Evolutionary conservation across 371 early-diverging fungal genomes (phyloP), one percentile per base, ranked within the genome.

Genomic region (Mortierella sp.): DNA sequence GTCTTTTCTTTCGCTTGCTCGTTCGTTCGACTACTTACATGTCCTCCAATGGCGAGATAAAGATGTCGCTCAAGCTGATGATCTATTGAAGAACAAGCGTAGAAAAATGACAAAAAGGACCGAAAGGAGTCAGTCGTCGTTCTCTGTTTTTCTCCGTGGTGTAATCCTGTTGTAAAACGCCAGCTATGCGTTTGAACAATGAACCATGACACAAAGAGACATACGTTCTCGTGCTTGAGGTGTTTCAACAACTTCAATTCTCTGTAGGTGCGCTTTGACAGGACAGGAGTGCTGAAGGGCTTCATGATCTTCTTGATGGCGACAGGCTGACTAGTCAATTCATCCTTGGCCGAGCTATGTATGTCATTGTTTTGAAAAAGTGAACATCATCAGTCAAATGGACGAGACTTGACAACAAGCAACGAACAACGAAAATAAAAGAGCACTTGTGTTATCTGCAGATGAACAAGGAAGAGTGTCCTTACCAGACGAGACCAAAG

Each of bases 231-330:
- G 84, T 97, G 97, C 75, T 90, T 88, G 70, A 98, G 86, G 74
- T 96, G 93, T 82, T 95, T 96, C 73, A 98, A 88, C 72, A 98
- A 90, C 87, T 95, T 95, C 66, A 97, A 88, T 88, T 98, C 98
- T 78, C 98, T 92, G 85, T 95, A 97, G 22, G 97, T 96, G 63
- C 98, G 91, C 88, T 97, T 97, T 29, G 97, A 95, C 41, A 97
- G 88, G 7, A 97, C 95, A n/a, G 96, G 91, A 10, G 96, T 94
- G 73, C 92, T 91, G 88, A 97, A 98, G 7, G 98, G 98, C 76
- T 94, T 95, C 93, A 95, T 93, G 73, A 98, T 96, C 88, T 97
- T 97, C 84, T 98, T 98, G 76, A 98, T 94, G 50, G 98, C 96
- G n/a, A 96, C 97, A 68, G 92, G 92, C 85, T 90, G 91, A 34